Percentiles rank a stretch among this genome's conserved stretches.
phyloP scores from a whole-genome alignment of 306 rosid species.

The Crotalaria pallida region DNA sequence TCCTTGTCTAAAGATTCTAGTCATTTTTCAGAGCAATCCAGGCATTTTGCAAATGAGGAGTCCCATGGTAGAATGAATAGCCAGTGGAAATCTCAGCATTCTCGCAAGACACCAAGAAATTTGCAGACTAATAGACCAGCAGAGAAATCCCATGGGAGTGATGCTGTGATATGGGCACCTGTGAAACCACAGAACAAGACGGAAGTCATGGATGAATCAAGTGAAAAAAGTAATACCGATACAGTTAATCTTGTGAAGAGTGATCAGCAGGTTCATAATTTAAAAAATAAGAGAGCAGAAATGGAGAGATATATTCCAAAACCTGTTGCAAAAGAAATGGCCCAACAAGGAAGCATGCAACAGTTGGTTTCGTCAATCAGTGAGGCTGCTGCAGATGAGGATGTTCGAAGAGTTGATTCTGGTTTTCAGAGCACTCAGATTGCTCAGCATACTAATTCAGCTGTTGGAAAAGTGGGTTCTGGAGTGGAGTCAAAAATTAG shows the following conservation, averaged over 20 bases:
- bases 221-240: conserved; percentile 47
- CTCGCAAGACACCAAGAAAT: conserved; percentile 63
- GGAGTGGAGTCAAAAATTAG: conserved; percentile 51
- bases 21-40: conserved; percentile 45
- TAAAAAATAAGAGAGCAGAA: conserved; percentile 86
- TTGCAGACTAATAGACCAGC: conserved; percentile 48
- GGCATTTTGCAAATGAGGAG: conserved; percentile 46
- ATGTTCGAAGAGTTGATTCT: conserved; percentile 36
- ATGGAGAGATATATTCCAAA: conserved; percentile 92
- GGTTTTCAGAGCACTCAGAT: conserved; percentile 33
- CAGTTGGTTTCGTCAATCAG: conserved; percentile 32
- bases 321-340: conserved; percentile 95
- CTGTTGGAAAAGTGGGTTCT: conserved; percentile 39
- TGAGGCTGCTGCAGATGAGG: conserved; percentile 40
- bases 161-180: conserved; percentile 91
- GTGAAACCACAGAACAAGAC: conserved; percentile 63
- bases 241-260: conserved; percentile 41
- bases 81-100: conserved; percentile 74
- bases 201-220: conserved; percentile 48
- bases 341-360: conserved; percentile 70
- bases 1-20: conserved; percentile 40
- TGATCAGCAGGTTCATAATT: conserved; percentile 56
- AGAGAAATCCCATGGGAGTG: conserved; percentile 58
- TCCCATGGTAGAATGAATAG: conserved; percentile 48
- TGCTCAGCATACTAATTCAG: conserved; percentile 29